phyloP scores from a whole-genome alignment of 306 rosid genomes.

The Prosopis cineraria region DNA sequence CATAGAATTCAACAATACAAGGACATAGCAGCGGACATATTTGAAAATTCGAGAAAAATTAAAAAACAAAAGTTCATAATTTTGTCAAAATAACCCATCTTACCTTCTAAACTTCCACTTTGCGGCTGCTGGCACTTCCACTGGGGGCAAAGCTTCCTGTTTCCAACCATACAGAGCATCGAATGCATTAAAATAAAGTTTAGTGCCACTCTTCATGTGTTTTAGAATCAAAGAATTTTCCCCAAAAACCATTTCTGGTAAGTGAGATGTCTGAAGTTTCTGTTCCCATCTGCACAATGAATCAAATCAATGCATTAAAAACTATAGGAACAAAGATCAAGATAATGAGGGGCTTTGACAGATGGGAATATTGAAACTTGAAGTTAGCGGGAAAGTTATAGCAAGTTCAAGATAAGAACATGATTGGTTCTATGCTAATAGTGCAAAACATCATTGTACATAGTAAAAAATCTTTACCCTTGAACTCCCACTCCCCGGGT shows the following conservation, averaged over 20 bases:
- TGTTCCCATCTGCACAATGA: constrained; percentile 76
- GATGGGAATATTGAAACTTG: not conserved
- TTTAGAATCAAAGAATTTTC: constrained; percentile 71
- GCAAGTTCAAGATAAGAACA: not conserved
- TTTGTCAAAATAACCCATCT: constrained; percentile 16
- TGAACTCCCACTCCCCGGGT: not conserved
- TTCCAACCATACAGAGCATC: constrained; percentile 96
- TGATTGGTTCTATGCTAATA: not conserved
- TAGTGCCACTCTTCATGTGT: constrained; percentile 68
- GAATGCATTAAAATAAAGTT: constrained; percentile 82
- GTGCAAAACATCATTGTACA: not conserved
- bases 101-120: constrained; percentile 94
- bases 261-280: constrained; percentile 78
- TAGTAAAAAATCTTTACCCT: not conserved
- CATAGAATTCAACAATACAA: constrained; percentile 2
- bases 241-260: constrained; percentile 98
- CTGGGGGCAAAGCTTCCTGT: constrained; percentile 91
- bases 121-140: constrained; percentile 98
- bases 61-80: constrained; percentile 4
- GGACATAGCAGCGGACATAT: constrained; percentile 1
- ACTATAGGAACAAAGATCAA: not conserved
- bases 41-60: not conserved
- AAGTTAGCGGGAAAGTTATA: not conserved
- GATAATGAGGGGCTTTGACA: not conserved
- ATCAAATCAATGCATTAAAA: constrained; percentile 11